A percentile compares a stretch with the other conserved stretches of the same genome.
These are phyloP conservation scores for Debaryomyces sp. DNA, from an alignment of 1,139 yeast genomes.

Conservation along the genomic window DNA sequence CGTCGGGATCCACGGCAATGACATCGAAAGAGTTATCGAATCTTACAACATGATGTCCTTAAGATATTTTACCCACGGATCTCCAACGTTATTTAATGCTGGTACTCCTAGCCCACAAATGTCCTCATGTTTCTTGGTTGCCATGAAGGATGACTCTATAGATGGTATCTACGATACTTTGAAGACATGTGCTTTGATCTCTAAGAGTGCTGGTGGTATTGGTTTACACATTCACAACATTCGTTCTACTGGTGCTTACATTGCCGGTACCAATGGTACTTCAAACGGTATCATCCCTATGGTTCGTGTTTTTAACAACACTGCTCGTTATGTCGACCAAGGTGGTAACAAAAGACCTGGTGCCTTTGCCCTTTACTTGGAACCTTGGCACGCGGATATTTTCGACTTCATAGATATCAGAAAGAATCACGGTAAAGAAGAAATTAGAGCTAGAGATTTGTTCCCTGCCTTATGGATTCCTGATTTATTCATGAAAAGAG, in stretches of 20 bases:
- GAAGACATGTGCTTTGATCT: conserved; percentile 56
- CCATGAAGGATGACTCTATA: conserved; percentile 60
- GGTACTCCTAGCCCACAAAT: conserved; percentile 87
- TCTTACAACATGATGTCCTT: conserved; percentile 84
- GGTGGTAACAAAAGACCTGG: conserved; percentile 68
- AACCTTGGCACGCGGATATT: conserved; percentile 64
- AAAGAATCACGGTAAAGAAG: conserved; percentile 62
- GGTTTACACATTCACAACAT: conserved; percentile 60
- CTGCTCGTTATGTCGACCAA: conserved; percentile 64
- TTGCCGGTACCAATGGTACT: conserved; percentile 56
- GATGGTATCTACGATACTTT: conserved; percentile 61
- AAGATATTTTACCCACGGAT: conserved; percentile 84
- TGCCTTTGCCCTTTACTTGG: conserved; percentile 61
- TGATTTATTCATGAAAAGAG: conserved; percentile 59
- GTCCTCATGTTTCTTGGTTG: conserved; percentile 59
- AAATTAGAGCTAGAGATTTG: conserved; percentile 56
- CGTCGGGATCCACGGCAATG: conserved; percentile 80
- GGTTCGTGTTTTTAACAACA: conserved; percentile 60
- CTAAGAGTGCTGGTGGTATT: conserved; percentile 62
- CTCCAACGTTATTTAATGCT: conserved; percentile 88
- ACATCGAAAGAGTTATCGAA: conserved; percentile 71
- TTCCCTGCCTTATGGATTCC: conserved; percentile 64
- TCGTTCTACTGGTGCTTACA: conserved; percentile 52
- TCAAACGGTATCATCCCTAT: conserved; percentile 62
- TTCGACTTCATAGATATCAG: conserved; percentile 54